Evolutionary conservation across 2,329 filamentous ascomycete species (phyloP).

Genomic region (Monosporascus sp.): DNA sequence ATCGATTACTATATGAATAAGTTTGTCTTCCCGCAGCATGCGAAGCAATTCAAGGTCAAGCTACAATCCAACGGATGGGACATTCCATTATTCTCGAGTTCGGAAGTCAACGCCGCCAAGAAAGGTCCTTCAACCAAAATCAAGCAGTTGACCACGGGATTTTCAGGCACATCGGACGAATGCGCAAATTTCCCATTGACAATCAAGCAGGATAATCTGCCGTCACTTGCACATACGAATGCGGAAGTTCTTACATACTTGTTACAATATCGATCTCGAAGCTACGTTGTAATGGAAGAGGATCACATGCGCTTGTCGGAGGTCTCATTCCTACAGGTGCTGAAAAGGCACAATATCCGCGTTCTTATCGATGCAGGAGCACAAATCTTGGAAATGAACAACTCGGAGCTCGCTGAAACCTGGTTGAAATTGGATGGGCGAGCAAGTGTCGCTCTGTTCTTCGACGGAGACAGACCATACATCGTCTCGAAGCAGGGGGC

Average conservation of each 20-base stretch:
- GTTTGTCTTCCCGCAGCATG: constrained; percentile 60
- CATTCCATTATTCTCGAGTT: constrained; percentile 41
- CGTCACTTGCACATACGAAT: constrained; percentile 51
- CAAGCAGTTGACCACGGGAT: constrained; percentile 52
- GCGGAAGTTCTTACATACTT: constrained; percentile 58
- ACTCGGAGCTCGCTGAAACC: constrained; percentile 38
- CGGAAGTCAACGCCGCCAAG: constrained; percentile 7
- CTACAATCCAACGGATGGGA: constrained; percentile 65
- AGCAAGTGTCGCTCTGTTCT: constrained; percentile 48
- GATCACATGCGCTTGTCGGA: constrained; percentile 37
- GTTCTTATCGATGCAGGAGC: constrained; percentile 62
- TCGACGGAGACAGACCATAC: constrained; percentile 41
- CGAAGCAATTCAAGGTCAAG: constrained; percentile 59
- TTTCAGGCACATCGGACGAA: constrained; percentile 44
- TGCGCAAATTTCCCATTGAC: constrained; percentile 40
- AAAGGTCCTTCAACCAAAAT: constrained; percentile 5
- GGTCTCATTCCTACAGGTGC: constrained; percentile 33
- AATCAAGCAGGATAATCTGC: constrained; percentile 56
- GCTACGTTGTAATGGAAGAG: constrained; percentile 34
- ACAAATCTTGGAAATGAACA: constrained; percentile 57
- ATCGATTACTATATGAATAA: constrained; percentile 58
- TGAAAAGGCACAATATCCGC: constrained; percentile 34
- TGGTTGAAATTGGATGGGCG: constrained; percentile 45
- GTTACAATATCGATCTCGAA: constrained; percentile 43
- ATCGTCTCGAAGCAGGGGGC: constrained; percentile 34